Conservation (phyloP, 371 early-diverging fungal species). For the Conidiobolus incongruus region DNA sequence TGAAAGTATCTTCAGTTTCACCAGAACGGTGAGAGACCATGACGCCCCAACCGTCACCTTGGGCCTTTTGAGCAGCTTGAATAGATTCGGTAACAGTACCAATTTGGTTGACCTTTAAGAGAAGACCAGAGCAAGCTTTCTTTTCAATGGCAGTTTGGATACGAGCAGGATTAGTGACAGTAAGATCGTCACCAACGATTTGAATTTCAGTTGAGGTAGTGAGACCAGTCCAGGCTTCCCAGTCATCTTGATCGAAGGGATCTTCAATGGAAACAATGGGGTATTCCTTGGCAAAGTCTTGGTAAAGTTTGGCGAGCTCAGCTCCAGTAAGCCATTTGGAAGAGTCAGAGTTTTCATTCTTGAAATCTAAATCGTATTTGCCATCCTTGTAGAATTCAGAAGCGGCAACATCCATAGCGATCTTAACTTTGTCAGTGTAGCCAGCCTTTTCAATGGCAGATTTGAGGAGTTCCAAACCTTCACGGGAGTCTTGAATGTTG, state of each 20-base stretch:
- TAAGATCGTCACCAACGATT: conserved; percentile 97
- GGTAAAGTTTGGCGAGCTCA: conserved; percentile 69
- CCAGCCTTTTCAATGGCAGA: conserved; percentile 80
- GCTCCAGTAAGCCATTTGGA: conserved; percentile 46
- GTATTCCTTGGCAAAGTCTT: conserved; percentile 63
- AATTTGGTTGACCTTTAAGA: conserved; percentile 99
- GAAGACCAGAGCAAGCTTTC: conserved; percentile 84
- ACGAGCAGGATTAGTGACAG: conserved; percentile 93
- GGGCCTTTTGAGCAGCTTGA: conserved; percentile 49
- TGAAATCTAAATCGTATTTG: conserved; percentile 93
- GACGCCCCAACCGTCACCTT: conserved; percentile 83
- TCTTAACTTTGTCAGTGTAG: conserved; percentile 83
- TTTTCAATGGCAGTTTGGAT: conserved; percentile 76
- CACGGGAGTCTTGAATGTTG: conserved; percentile 89
- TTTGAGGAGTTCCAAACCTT: conserved; percentile 86
- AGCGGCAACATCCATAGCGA: conserved; percentile 98
- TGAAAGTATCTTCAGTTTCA: conserved; percentile 98
- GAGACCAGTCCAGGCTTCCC: conserved; percentile 74
- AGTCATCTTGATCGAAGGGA: conserved; percentile 99
- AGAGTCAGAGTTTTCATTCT: conserved; percentile 70
- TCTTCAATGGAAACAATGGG: conserved; percentile 96
- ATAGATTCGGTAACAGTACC: conserved; percentile 95
- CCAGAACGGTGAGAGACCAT: conserved; percentile 99
- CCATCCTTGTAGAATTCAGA: conserved; percentile 89
- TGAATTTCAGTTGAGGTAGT: conserved; percentile 40